phyloP scores from a whole-genome alignment of 139 green algal species.

The Eudorina sp. region DNA sequence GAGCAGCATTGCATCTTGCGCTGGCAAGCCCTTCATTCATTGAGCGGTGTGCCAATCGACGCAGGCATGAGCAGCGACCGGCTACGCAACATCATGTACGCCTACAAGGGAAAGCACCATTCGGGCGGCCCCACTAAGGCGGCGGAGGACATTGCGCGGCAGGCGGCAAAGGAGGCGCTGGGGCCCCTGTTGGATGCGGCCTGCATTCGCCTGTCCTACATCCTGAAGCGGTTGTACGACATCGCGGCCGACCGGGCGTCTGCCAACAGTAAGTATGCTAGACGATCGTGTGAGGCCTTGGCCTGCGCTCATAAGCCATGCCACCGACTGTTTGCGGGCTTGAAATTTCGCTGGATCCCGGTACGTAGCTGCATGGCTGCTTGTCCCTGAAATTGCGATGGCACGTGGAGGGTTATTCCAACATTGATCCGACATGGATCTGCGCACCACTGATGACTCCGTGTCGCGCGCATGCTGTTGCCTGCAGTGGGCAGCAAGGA shows the following conservation, averaged over 20 bases:
- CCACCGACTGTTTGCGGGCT: no score
- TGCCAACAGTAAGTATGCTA: constrained; percentile 19
- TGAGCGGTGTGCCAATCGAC: background rate
- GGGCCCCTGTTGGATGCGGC: constrained; percentile 87
- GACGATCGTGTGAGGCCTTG: no score
- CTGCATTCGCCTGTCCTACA: constrained; percentile 78
- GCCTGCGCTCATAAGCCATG: no score
- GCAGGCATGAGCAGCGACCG: constrained; percentile 78
- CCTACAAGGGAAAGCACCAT: constrained; percentile 75
- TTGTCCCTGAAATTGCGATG: no score
- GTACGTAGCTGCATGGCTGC: no score
- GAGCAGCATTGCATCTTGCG: no score
- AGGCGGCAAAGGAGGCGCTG: constrained; percentile 78
- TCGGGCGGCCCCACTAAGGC: constrained; percentile 65
- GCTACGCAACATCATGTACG: constrained; percentile 92
- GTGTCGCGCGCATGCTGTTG: no score
- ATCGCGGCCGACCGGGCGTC: constrained; percentile 74
- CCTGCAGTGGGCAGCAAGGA: constrained; percentile 64
- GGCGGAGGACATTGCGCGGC: constrained; percentile 86
- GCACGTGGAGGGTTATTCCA: no score
- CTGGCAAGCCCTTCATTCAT: no score
- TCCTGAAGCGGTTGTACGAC: constrained; percentile 81
- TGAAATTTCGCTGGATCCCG: no score
- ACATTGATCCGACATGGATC: no score
- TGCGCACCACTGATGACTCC: no score